Base-by-base conservation (phyloP, 805 yeast genomes). In the Kregervanrija fluxuum region DNA sequence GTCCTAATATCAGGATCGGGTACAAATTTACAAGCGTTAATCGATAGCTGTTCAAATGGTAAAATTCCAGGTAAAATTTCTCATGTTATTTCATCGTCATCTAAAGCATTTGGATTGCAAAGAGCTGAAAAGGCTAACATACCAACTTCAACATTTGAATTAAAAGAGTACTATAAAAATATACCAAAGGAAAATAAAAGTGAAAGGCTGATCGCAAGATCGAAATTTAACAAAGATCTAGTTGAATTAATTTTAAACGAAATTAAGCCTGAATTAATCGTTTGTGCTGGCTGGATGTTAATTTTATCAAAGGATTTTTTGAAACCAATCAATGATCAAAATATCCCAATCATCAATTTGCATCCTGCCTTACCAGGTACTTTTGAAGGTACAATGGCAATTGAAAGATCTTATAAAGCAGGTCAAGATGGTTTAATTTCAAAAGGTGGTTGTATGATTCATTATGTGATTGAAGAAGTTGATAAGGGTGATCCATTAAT, bases 231-330 rank as follows among this genome's bases (percentile, higher is more conserved):
- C 62, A 60, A 64, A 37, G 96, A 93, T 50, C 71, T 93, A 37
- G 91, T 95, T 9, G 67, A 75, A 40, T 57, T 82, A 17, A 77
- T 93, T 16, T 61, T 86, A 17, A 49, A 55, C 1, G 72, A 77
- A 43, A 53, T 62, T 31, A 73, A 73, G 52, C 98, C 98, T 4
- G 86, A 85, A 53, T 71, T 93, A 50, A 80, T 93, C 35, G 97
- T 93, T 5, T 93, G 99, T 67, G 99, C 99, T 4, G 99, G 99
- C 2, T 93, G 99, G 99, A 82, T 93, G 90, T 74, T 93, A 42
- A 93, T 93, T 47, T 71, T 93, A 48, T 85, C 96, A 1, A 80
- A 87, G 3, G 71, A 77, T 15, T 89, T 88, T 53, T 70, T 93
- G 48, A 66, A 69, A 35, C 89, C 90, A 3, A 64, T 90, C 32